Evolutionary conservation across 2,329 filamentous ascomycete species (phyloP).

Genomic region (Trichoderma guizhouense): DNA sequence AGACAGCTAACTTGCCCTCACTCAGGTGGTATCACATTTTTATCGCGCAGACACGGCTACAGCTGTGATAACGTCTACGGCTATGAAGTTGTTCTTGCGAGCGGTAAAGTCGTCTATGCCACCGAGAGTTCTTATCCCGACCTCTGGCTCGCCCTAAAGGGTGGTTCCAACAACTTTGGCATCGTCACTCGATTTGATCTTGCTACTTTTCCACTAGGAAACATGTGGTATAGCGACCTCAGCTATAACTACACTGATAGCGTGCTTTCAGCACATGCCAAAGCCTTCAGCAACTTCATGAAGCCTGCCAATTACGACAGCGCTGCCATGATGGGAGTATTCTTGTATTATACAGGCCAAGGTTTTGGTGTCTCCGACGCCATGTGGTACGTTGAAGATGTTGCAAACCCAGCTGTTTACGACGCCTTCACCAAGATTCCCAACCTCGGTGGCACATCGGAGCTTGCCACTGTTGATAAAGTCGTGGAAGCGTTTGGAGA

Average conservation of each 20-base stretch:
- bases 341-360: not conserved
- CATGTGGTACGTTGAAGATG: conserved; percentile 4
- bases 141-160: conserved; percentile 43
- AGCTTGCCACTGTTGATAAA: conserved; percentile 7
- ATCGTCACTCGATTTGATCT: conserved; percentile 29
- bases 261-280: conserved; percentile 9
- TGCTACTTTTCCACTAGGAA: conserved; percentile 19
- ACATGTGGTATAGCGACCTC: conserved; percentile 25
- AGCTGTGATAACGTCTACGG: conserved; percentile 37
- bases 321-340: conserved; percentile 17
- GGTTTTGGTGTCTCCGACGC: conserved; percentile 21
- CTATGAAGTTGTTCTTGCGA: conserved; percentile 37
- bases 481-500: conserved; percentile 12
- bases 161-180: conserved; percentile 45
- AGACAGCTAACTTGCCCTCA: conserved; percentile 20
- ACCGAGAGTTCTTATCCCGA: conserved; percentile 33
- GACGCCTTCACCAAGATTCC: conserved; percentile 11
- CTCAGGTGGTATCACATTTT: conserved; percentile 17
- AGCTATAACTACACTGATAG: conserved; percentile 20
- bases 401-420: conserved; percentile 4
- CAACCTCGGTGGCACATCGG: conserved; percentile 6
- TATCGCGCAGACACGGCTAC: conserved; percentile 39
- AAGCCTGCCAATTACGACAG: conserved; percentile 21
- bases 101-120: conserved; percentile 37
- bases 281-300: conserved; percentile 20